Conservation (phyloP, 208 protist genomes). For the Crithidia thermophila region DNA sequence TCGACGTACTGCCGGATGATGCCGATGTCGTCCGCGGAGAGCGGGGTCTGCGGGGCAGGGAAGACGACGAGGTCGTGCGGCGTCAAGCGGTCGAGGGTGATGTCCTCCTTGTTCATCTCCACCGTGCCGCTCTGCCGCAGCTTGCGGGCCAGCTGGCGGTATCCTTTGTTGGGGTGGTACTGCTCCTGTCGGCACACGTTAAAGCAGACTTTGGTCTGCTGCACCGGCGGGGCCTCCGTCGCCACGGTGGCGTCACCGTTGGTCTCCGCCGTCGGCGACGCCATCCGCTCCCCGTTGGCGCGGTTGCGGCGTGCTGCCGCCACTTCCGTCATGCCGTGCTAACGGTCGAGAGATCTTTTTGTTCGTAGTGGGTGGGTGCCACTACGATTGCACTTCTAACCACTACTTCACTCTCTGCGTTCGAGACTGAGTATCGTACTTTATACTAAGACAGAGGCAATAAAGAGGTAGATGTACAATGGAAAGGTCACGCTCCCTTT, state of each 20-base stretch:
- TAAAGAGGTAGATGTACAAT: too few relatives aligned
- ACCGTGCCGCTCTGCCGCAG: conserved; percentile 74
- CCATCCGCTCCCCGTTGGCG: conserved; percentile 1
- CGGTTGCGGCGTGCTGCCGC: conserved; percentile 2
- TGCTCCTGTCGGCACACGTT: conserved; percentile 90
- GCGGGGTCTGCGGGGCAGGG: conserved; percentile 69
- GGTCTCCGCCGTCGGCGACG: background rate
- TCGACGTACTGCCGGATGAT: conserved; percentile 88
- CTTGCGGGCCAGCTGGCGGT: conserved; percentile 84
- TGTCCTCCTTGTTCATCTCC: conserved; percentile 91
- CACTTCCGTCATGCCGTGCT: conserved; percentile 35
- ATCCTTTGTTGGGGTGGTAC: conserved; percentile 90
- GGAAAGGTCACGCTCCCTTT: too few relatives aligned
- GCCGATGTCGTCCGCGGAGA: conserved; percentile 78
- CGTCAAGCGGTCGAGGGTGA: conserved; percentile 77
- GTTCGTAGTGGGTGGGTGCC: too few relatives aligned
- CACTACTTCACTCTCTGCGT: too few relatives aligned
- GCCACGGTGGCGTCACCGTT: conserved; percentile 18
- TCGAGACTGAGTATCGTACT: too few relatives aligned
- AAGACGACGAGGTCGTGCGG: conserved; percentile 83
- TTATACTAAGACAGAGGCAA: too few relatives aligned
- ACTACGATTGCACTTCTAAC: too few relatives aligned
- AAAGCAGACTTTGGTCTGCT: conserved; percentile 79
- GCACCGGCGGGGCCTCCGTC: conserved; percentile 4
- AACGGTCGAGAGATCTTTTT: too few relatives aligned